A percentile compares a stretch with the other conserved stretches of the same genome.
phyloP scores from a whole-genome alignment of 306 rosid species.

The Trifolium pratense region DNA sequence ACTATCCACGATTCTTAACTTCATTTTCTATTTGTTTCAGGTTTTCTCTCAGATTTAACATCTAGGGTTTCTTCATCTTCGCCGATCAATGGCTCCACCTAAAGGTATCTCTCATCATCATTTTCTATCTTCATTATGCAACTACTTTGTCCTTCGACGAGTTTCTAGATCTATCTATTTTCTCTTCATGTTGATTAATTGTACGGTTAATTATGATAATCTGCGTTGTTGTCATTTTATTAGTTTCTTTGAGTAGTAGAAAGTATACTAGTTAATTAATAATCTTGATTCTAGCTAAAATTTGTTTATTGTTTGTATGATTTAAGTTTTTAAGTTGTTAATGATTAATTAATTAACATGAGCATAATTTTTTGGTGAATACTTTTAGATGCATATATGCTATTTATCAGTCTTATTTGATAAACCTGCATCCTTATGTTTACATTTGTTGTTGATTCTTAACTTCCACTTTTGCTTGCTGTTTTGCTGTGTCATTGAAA shows the following conservation, averaged over 20 bases:
- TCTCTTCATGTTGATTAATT: background rate
- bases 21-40: conserved; percentile 20
- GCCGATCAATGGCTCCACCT: conserved; percentile 60
- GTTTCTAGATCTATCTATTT: background rate
- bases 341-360: too few relatives aligned
- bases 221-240: background rate
- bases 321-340: background rate
- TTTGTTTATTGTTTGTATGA: background rate
- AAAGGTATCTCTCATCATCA: conserved; percentile 53
- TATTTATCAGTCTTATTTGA: background rate
- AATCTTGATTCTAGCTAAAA: background rate
- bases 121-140: background rate
- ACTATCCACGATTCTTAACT: background rate
- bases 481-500: too few relatives aligned
- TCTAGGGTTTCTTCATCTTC: conserved; percentile 32
- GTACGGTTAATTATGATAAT: background rate
- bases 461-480: too few relatives aligned
- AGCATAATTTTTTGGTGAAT: background rate
- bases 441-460: too few relatives aligned
- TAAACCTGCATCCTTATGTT: background rate
- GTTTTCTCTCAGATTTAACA: conserved; percentile 29
- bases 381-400: too few relatives aligned
- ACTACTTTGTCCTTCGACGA: background rate
- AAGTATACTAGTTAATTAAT: background rate
- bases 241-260: too few relatives aligned